Conservation (phyloP, 768 basidiomycete genomes). For the Auricularia auricula-judae region DNA sequence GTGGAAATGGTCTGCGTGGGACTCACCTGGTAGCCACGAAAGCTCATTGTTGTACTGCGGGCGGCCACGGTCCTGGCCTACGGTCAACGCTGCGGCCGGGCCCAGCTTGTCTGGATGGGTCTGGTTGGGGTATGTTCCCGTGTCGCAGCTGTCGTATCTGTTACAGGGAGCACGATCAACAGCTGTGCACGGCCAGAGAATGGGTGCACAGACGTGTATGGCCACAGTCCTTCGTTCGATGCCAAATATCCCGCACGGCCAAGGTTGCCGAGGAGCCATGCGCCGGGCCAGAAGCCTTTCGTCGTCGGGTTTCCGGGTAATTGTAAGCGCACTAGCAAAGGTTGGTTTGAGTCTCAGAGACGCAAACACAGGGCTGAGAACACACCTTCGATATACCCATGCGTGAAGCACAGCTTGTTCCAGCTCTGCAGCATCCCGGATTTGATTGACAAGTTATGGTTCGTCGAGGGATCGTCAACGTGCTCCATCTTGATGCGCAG, state of each 20-base stretch:
- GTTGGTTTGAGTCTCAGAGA: background rate
- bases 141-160: slow-evolving; percentile 72
- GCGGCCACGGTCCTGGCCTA: slow-evolving; percentile 33
- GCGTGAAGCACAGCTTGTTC: slow-evolving; percentile 67
- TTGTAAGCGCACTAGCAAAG: slow-evolving; percentile 30
- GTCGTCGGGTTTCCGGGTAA: slow-evolving; percentile 50
- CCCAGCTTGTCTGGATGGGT: slow-evolving; percentile 41
- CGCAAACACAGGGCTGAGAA: background rate
- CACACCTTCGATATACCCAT: slow-evolving; percentile 50
- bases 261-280: slow-evolving; percentile 85
- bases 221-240: slow-evolving; percentile 75
- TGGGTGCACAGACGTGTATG: slow-evolving; percentile 48
- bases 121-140: slow-evolving; percentile 80
- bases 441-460: slow-evolving; percentile 52
- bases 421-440: slow-evolving; percentile 75
- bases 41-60: slow-evolving; percentile 45
- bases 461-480: slow-evolving; percentile 20
- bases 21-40: slow-evolving; percentile 44
- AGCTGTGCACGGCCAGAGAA: background rate
- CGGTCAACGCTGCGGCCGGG: slow-evolving; percentile 41
- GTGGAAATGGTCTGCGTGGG: no score
- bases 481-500: slow-evolving; percentile 62
- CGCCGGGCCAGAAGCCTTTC: slow-evolving; percentile 61
- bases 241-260: slow-evolving; percentile 72
- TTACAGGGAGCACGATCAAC: background rate